These are phyloP conservation scores for Candida gorgasii DNA, from an alignment of 805 yeast genomes.

Conservation along the genomic window DNA sequence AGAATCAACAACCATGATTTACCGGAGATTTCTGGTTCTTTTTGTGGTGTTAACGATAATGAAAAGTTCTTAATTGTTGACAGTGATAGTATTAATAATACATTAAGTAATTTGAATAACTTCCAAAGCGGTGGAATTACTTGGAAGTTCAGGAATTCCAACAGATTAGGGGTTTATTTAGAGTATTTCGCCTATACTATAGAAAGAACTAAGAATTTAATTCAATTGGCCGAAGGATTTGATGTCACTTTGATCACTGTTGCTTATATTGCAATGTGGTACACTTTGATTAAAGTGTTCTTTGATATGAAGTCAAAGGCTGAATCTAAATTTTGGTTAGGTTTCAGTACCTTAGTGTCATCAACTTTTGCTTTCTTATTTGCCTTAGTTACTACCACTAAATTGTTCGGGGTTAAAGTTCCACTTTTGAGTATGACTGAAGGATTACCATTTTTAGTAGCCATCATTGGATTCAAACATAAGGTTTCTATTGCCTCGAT, in stretches of 20 bases:
- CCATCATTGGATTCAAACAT: constrained; percentile 88
- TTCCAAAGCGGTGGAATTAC: constrained; percentile 44
- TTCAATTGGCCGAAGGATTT: constrained; percentile 77
- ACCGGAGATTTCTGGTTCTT: constrained; percentile 44
- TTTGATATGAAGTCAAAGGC: constrained; percentile 63
- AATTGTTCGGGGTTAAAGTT: constrained; percentile 57
- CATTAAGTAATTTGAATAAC: constrained; percentile 25
- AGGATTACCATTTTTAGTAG: constrained; percentile 91
- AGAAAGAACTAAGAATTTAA: constrained; percentile 43
- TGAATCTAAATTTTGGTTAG: constrained; percentile 89
- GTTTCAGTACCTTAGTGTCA: constrained; percentile 72
- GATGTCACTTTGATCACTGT: constrained; percentile 76
- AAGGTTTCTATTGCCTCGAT: constrained; percentile 70
- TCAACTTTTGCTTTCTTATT: constrained; percentile 82
- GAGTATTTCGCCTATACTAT: constrained; percentile 48
- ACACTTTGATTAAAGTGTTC: constrained; percentile 74
- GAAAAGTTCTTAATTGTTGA: constrained; percentile 45
- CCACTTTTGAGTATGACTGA: constrained; percentile 78
- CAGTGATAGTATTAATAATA: constrained; percentile 24
- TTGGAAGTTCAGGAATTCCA: constrained; percentile 63
- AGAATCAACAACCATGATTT: constrained; percentile 39
- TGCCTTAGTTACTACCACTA: constrained; percentile 63
- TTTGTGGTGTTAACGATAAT: constrained; percentile 40
- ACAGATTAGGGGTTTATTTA: constrained; percentile 56
- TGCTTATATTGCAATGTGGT: constrained; percentile 87